Conservation (phyloP, 1,139 yeast genomes). For the Saccharomycopsis crataegensis region DNA sequence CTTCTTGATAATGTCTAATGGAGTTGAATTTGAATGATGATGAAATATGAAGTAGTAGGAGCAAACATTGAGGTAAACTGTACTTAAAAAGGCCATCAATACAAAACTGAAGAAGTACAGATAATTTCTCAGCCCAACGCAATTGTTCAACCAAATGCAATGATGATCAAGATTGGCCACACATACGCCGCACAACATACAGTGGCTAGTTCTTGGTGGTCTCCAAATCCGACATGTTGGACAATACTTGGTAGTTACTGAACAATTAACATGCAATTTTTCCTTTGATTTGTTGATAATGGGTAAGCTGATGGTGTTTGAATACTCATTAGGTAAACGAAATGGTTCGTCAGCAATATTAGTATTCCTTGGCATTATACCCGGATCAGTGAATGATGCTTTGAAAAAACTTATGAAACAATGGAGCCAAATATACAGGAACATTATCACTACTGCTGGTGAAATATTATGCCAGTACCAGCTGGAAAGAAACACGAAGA, state of each 20-base stretch:
- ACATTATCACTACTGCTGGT: conserved; percentile 52
- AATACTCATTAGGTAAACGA: conserved; percentile 56
- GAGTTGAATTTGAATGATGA: conserved; percentile 27
- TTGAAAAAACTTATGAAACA: conserved; percentile 41
- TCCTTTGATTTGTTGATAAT: background rate
- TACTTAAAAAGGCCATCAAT: conserved; percentile 26
- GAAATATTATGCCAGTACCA: conserved; percentile 54
- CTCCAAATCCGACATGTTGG: conserved; percentile 58
- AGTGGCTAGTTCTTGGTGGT: conserved; percentile 67
- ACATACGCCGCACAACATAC: conserved; percentile 61
- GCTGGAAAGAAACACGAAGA: conserved; percentile 41
- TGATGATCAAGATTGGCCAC: conserved; percentile 65
- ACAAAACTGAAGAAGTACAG: conserved; percentile 47
- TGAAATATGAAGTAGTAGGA: conserved; percentile 35
- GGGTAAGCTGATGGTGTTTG: conserved; percentile 51
- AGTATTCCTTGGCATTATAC: conserved; percentile 59
- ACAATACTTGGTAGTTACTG: conserved; percentile 45
- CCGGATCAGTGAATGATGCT: conserved; percentile 63
- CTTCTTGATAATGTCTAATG: conserved; percentile 20
- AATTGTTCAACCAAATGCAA: conserved; percentile 73
- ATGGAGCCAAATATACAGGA: conserved; percentile 51
- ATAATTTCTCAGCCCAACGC: conserved; percentile 70
- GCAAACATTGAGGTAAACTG: conserved; percentile 24
- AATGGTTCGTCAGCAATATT: conserved; percentile 43
- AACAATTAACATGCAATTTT: background rate